Evolutionary conservation across 73 alveolate genomes (phyloP).

Genomic region (Tetrahymena malaccensis): DNA sequence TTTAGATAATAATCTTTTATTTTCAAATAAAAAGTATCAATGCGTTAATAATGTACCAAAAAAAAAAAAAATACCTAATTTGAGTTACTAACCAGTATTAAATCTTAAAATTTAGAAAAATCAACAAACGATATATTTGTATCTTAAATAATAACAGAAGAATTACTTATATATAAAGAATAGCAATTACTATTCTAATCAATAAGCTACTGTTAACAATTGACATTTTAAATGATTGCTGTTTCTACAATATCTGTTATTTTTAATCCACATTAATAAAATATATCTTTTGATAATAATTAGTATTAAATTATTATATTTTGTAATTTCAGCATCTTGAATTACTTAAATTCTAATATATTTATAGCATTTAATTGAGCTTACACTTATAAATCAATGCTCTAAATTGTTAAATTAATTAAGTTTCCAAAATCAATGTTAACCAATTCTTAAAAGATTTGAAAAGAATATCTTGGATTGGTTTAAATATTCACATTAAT

Average conservation of each 20-base stretch:
- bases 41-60: no score
- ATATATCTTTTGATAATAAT: no score
- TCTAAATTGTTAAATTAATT: not conserved
- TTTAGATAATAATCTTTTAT: not conserved
- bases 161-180: not conserved
- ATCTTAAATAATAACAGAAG: not conserved
- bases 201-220: no score
- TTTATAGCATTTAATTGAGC: not conserved
- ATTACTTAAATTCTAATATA: no score
- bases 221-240: no score
- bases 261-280: not conserved
- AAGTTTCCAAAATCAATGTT: not conserved
- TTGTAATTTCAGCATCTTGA: no score
- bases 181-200: not conserved
- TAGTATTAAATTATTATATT: no score
- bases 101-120: not conserved
- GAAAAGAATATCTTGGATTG: not conserved
- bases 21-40: no score
- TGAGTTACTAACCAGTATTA: not conserved
- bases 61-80: not conserved
- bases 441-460: not conserved
- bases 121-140: not conserved
- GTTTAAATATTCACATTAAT: no score
- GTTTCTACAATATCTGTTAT: not conserved
- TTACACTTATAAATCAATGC: not conserved